These are phyloP conservation scores for Magnolia kwangsiensis DNA, from an alignment of 164 flowering plant species.

Conservation along the genomic window DNA sequence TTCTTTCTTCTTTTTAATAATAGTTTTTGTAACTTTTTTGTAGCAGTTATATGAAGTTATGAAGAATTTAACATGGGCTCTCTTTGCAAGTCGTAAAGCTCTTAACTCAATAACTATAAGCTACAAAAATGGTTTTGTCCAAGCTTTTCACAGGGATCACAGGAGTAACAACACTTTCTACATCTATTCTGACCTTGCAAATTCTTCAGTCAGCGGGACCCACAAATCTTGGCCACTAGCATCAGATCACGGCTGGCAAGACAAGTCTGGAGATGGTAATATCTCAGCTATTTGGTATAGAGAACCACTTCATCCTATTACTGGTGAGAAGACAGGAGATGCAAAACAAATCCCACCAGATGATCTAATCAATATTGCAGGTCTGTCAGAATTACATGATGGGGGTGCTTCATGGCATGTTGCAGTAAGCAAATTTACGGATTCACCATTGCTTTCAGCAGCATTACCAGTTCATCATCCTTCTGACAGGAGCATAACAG, in stretches of 20 bases:
- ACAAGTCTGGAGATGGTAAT: conserved; percentile 49
- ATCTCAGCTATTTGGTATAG: conserved; percentile 79
- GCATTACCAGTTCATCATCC: conserved; percentile 83
- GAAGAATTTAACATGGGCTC: conserved; percentile 88
- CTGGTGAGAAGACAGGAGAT: conserved; percentile 71
- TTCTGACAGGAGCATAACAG: conserved; percentile 62
- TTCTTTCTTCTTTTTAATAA: neutral
- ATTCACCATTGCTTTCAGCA: conserved; percentile 90
- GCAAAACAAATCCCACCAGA: conserved; percentile 67
- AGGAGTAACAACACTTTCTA: conserved; percentile 78
- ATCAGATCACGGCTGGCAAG: conserved; percentile 51
- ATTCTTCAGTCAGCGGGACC: conserved; percentile 48
- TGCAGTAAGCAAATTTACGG: conserved; percentile 78
- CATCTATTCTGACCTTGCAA: conserved; percentile 71
- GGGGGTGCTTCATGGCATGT: conserved; percentile 96
- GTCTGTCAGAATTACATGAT: conserved; percentile 78
- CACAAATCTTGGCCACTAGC: conserved; percentile 24
- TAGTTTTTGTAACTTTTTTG: neutral
- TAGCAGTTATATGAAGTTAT: conserved; percentile 75
- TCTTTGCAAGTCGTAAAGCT: conserved; percentile 83
- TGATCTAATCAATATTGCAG: conserved; percentile 82
- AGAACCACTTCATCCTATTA: conserved; percentile 71
- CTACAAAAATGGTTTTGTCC: conserved; percentile 88
- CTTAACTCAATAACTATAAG: conserved; percentile 85
- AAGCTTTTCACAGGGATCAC: conserved; percentile 94